Evolutionary conservation across 176 grass and related monocot genomes (phyloP).

Genomic region (Phyllostachys edulis): DNA sequence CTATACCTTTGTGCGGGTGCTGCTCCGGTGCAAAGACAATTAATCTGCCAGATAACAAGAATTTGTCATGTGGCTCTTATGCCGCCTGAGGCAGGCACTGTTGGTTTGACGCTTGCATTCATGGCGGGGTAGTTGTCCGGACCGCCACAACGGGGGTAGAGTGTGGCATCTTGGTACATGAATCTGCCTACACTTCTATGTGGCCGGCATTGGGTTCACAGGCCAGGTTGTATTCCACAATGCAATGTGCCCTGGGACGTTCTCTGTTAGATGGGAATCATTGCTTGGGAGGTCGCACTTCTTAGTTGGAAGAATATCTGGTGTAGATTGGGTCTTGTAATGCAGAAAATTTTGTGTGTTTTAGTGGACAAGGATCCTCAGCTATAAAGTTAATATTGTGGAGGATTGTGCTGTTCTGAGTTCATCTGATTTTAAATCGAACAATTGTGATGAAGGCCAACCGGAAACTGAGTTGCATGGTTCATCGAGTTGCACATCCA

Average conservation of each 20-base stretch:
- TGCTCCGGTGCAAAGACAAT: slow-evolving; percentile 35
- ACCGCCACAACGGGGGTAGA: slow-evolving; percentile 32
- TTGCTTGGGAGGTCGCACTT: slow-evolving; percentile 28
- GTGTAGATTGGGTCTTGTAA: not conserved
- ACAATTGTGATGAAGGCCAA: not conserved
- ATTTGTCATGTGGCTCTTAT: slow-evolving; percentile 46
- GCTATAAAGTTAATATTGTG: not conserved
- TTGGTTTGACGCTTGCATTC: slow-evolving; percentile 58
- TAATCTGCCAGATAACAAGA: slow-evolving; percentile 41
- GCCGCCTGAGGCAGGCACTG: slow-evolving; percentile 30
- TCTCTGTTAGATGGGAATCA: slow-evolving; percentile 50
- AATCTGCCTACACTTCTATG: slow-evolving; percentile 51
- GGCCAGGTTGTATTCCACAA: slow-evolving; percentile 64
- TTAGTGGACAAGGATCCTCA: not conserved
- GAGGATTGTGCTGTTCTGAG: slow-evolving; percentile 7
- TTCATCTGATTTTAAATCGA: slow-evolving; percentile 1
- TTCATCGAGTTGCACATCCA: not conserved
- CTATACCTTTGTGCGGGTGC: slow-evolving; percentile 10
- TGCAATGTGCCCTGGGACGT: slow-evolving; percentile 35
- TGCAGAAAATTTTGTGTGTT: not conserved
- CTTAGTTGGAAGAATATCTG: slow-evolving; percentile 1
- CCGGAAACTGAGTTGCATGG: not conserved
- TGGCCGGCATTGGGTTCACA: slow-evolving; percentile 36
- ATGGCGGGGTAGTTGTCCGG: slow-evolving; percentile 42
- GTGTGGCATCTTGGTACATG: slow-evolving; percentile 46